A percentile compares a stretch with the other conserved stretches of the same genome.
Conservation (phyloP, 139 green algal genomes). For the Pleodorina starrii region DNA sequence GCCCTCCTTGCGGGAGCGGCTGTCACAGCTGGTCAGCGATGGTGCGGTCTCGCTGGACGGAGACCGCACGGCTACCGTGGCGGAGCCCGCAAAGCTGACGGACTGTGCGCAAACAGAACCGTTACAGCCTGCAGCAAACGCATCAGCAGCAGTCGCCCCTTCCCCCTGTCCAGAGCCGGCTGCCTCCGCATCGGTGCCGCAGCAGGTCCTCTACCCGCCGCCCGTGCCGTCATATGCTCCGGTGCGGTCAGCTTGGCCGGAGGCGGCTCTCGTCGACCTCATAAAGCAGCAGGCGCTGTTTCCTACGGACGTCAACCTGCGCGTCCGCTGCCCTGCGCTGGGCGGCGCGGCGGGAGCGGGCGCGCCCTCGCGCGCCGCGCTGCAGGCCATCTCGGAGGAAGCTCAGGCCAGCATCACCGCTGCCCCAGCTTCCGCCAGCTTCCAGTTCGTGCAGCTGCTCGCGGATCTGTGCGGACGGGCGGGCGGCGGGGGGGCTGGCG, state of each 20-base stretch:
- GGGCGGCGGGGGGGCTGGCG: background rate
- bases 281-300: constrained; percentile 42
- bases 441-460: constrained; percentile 35
- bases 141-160: background rate
- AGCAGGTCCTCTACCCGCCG: constrained; percentile 9
- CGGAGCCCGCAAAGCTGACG: background rate
- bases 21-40: constrained; percentile 41
- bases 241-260: constrained; percentile 34
- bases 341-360: background rate
- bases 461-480: constrained; percentile 13
- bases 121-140: background rate
- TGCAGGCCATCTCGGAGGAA: constrained; percentile 31
- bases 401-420: background rate
- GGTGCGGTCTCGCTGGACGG: background rate
- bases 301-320: constrained; percentile 30
- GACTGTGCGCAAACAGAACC: background rate
- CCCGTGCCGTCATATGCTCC: constrained; percentile 18
- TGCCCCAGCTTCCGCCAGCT: constrained; percentile 20
- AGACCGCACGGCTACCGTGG: background rate
- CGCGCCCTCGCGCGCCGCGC: background rate
- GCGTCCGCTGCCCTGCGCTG: background rate
- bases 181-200: background rate
- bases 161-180: constrained; percentile 33
- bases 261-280: constrained; percentile 9
- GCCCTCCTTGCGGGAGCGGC: background rate